phyloP scores from a whole-genome alignment of 495 filamentous ascomycete genomes.

The Tirmania nivea region DNA sequence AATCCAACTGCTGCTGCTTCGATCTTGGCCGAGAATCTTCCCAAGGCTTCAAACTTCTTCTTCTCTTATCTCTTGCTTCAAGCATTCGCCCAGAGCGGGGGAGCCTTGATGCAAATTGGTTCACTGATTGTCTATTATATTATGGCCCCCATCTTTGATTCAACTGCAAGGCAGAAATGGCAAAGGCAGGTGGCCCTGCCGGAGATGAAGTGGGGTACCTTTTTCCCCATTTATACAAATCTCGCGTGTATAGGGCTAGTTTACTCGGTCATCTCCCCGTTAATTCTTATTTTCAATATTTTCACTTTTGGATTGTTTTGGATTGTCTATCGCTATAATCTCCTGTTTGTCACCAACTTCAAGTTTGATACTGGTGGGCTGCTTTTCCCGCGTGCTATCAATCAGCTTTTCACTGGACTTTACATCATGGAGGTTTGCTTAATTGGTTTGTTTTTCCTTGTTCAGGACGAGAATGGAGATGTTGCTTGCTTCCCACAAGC shows the following conservation, averaged over 20 bases:
- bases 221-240: conserved; percentile 90
- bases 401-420: conserved; percentile 83
- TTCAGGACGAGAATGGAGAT: conserved; percentile 34
- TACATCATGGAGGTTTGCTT: conserved; percentile 89
- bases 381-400: conserved; percentile 80
- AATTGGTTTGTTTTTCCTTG: conserved; percentile 79
- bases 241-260: conserved; percentile 85
- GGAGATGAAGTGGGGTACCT: conserved; percentile 70
- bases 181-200: conserved; percentile 57
- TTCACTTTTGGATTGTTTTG: conserved; percentile 87
- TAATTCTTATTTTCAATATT: conserved; percentile 84
- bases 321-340: conserved; percentile 91
- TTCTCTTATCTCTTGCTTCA: conserved; percentile 97
- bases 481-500: conserved; percentile 58
- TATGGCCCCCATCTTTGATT: conserved; percentile 55
- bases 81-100: conserved; percentile 71
- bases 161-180: conserved; percentile 77
- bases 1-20: conserved; percentile 37
- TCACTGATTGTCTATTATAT: conserved; percentile 62
- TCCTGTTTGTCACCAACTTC: conserved; percentile 86
- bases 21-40: conserved; percentile 62
- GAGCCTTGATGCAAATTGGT: conserved; percentile 67
- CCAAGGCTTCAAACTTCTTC: conserved; percentile 85
- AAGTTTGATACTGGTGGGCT: conserved; percentile 80
- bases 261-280: conserved; percentile 72